Conservation (phyloP, 2,329 filamentous ascomycete species). For the Alternaria arborescens region DNA sequence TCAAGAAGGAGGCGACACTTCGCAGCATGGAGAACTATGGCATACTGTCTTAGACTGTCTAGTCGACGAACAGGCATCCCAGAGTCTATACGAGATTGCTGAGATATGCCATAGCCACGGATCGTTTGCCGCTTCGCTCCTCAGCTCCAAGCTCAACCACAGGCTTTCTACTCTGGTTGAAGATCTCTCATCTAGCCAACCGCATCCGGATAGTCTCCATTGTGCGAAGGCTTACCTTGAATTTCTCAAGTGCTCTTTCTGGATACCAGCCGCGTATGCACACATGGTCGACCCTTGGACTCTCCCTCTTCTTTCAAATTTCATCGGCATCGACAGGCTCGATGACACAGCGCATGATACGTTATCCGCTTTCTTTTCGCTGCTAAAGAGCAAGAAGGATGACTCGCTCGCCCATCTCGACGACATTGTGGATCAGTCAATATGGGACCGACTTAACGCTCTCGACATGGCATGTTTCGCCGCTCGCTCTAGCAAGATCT, state of each 20-base stretch:
- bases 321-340: conserved; percentile 31
- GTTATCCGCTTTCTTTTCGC: conserved; percentile 38
- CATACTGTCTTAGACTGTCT: conserved; percentile 32
- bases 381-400: conserved; percentile 13
- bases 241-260: conserved; percentile 46
- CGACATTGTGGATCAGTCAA: conserved; percentile 27
- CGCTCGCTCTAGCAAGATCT: conserved; percentile 33
- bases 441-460: conserved; percentile 33
- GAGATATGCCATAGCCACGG: conserved; percentile 34
- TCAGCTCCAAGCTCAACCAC: conserved; percentile 19
- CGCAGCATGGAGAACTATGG: conserved; percentile 20
- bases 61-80: conserved; percentile 18
- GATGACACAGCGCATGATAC: conserved; percentile 36
- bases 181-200: neutral
- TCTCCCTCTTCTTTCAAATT: conserved; percentile 26
- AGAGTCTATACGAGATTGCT: conserved; percentile 35
- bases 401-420: neutral
- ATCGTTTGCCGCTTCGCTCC: conserved; percentile 21
- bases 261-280: conserved; percentile 30
- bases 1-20: neutral
- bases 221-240: conserved; percentile 27
- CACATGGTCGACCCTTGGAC: conserved; percentile 32
- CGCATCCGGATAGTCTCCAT: neutral
- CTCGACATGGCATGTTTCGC: conserved; percentile 32
- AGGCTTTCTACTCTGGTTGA: conserved; percentile 8